Conservation (phyloP, 2,329 filamentous ascomycete species). For the Uncinocarpus reesii region DNA sequence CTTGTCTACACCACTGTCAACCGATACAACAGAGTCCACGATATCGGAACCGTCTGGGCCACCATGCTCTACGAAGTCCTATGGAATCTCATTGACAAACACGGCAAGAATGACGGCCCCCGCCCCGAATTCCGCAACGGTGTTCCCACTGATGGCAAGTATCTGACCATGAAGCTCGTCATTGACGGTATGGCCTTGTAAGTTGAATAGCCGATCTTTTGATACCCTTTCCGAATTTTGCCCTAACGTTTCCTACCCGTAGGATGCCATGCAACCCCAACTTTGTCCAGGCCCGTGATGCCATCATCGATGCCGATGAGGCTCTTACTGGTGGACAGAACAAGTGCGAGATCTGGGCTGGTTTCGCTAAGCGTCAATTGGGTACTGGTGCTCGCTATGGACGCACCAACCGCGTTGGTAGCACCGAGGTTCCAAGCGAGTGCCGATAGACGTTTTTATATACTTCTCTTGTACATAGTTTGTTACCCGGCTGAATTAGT, state of each 20-base stretch:
- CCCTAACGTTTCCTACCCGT: background rate
- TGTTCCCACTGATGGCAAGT: slow-evolving; percentile 14
- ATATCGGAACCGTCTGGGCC: slow-evolving; percentile 15
- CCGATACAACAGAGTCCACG: slow-evolving; percentile 8
- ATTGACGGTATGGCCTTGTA: slow-evolving; percentile 17
- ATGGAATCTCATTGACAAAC: slow-evolving; percentile 16
- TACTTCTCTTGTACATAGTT: slow-evolving; percentile 13
- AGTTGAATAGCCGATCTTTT: slow-evolving; percentile 1
- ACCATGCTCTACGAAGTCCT: slow-evolving; percentile 15
- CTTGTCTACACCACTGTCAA: slow-evolving; percentile 12
- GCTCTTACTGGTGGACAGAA: slow-evolving; percentile 13
- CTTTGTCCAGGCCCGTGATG: slow-evolving; percentile 16
- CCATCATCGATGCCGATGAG: slow-evolving; percentile 15
- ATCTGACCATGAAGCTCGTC: slow-evolving; percentile 15
- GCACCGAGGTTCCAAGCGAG: slow-evolving; percentile 4
- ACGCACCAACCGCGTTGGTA: slow-evolving; percentile 4
- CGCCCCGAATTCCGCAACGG: slow-evolving; percentile 10
- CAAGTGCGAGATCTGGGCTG: slow-evolving; percentile 14
- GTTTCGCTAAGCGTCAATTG: slow-evolving; percentile 14
- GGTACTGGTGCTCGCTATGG: slow-evolving; percentile 10
- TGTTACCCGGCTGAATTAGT: slow-evolving; percentile 5
- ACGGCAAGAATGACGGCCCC: slow-evolving; percentile 13
- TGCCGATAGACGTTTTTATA: background rate
- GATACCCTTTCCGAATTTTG: background rate
- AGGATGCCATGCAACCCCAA: slow-evolving; percentile 16